Evolutionary conservation across 2,329 filamentous ascomycete genomes (phyloP), one percentile per base, ranked within the genome.

Genomic region (Colletotrichum tropicicola): DNA sequence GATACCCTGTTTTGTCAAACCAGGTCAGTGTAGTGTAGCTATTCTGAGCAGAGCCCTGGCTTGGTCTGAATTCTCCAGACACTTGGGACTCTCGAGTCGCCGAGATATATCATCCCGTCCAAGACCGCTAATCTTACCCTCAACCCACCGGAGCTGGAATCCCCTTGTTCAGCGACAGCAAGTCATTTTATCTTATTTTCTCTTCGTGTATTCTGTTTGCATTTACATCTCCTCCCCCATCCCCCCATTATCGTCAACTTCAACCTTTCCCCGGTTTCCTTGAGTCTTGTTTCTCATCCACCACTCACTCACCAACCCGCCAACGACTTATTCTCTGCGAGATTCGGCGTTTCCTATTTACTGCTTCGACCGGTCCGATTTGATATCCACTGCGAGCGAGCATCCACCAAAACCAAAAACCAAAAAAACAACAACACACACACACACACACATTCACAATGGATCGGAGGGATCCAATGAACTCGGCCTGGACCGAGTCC

Each of bases 61-160:
- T 61, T 62, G 51, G 62, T 62, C 62, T 56, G 62, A 65, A 49
- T 10, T 49, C 15, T 37, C 19, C 27, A 13, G 21, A 55, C 43
- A 45, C 37, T 37, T 55, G 28, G 41, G 17, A 17, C 23, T 27
- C 48, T 43, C 49, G 41, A 32, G 49, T 47, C 35, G 15, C 44
- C 55, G 21, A 57, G 54, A 55, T 56, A 62, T 65, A 65, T 65
- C 62, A 65, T 65, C 62, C 23, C 27, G 57, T 62, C 57, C 62
- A 52, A 52, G 62, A 47, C 62, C 58, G 19, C 57, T 37, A 56
- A 49, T 56, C 17, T 49, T 45, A 56, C 25, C 25, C 28, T 55
- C 44, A 37, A 25, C 19, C 35, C 62, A 52, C 44, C 35, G 62
- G 62, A 65, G 57, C 62, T 41, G 62, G 62, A 65, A 52, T 62